phyloP scores from a whole-genome alignment of 345 rosid species.

The Bretschneidera sinensis region DNA sequence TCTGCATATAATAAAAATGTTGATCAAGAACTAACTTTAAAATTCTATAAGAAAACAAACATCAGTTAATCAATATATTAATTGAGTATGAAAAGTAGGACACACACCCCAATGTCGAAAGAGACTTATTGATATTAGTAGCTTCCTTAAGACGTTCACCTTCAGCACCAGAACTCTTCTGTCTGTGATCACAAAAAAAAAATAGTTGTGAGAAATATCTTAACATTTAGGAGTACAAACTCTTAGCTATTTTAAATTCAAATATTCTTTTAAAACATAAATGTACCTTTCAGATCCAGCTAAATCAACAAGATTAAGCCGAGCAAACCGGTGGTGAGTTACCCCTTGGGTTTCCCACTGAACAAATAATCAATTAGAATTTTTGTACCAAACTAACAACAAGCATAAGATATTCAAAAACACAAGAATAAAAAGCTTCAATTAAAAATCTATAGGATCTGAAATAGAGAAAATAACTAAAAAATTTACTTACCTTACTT shows the following conservation, averaged over 20 bases:
- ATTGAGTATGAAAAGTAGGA: background rate
- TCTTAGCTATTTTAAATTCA: background rate
- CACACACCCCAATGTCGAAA: conserved; percentile 88
- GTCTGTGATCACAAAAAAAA: conserved; percentile 40
- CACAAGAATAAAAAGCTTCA: background rate
- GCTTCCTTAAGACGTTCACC: conserved; percentile 99
- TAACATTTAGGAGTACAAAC: background rate
- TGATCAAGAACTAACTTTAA: background rate
- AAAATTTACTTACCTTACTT: conserved; percentile 57
- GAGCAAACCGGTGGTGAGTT: conserved; percentile 92
- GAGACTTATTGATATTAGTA: conserved; percentile 94
- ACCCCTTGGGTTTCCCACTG: conserved; percentile 99
- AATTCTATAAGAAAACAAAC: background rate
- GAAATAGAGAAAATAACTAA: background rate
- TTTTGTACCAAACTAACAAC: background rate
- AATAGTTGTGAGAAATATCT: background rate
- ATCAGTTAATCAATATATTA: background rate
- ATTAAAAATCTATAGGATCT: background rate
- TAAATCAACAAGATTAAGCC: conserved; percentile 94
- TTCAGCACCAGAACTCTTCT: conserved; percentile 98
- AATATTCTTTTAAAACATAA: too few relatives aligned
- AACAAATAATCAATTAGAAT: conserved; percentile 16
- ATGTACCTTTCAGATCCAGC: conserved; percentile 97
- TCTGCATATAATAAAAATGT: conserved; percentile 36
- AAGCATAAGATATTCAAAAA: background rate